These are phyloP conservation scores for Linum trigynum DNA, from an alignment of 345 rosid species.

Conservation along the genomic window DNA sequence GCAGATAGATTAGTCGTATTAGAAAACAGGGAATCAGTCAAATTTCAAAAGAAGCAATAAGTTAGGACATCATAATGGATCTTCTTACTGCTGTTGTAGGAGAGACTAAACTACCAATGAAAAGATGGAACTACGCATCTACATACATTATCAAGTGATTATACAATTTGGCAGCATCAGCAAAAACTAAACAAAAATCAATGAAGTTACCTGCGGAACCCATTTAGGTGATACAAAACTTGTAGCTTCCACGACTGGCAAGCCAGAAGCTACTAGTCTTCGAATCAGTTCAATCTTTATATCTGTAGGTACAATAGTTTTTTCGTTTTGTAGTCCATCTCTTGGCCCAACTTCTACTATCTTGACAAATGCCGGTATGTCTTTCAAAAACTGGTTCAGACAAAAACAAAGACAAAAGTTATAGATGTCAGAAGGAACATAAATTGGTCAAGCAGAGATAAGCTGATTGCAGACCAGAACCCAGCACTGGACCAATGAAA, in stretches of 20 bases:
- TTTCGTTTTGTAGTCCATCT: conserved; percentile 67
- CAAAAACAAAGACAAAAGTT: conserved; percentile 12
- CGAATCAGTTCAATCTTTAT: conserved; percentile 54
- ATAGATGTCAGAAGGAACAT: neutral
- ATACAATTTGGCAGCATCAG: neutral
- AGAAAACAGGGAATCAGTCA: neutral
- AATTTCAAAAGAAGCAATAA: too few species aligned
- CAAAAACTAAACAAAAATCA: conserved; percentile 7
- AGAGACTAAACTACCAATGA: neutral
- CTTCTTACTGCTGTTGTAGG: neutral
- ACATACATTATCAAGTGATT: neutral
- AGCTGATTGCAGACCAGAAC: neutral
- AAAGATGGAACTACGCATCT: neutral
- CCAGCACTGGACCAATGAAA: conserved; percentile 4
- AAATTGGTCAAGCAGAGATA: neutral
- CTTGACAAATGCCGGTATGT: conserved; percentile 51
- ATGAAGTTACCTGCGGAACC: conserved; percentile 58
- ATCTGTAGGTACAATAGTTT: conserved; percentile 40
- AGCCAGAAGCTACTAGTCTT: conserved; percentile 45
- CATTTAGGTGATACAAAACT: conserved; percentile 80
- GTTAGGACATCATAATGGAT: neutral
- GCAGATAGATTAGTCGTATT: neutral
- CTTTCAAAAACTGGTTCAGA: conserved; percentile 35
- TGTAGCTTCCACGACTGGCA: conserved; percentile 64
- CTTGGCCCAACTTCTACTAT: conserved; percentile 78